Base-by-base conservation (phyloP, 2,329 filamentous ascomycete genomes). In the Diaporthe capsici region DNA sequence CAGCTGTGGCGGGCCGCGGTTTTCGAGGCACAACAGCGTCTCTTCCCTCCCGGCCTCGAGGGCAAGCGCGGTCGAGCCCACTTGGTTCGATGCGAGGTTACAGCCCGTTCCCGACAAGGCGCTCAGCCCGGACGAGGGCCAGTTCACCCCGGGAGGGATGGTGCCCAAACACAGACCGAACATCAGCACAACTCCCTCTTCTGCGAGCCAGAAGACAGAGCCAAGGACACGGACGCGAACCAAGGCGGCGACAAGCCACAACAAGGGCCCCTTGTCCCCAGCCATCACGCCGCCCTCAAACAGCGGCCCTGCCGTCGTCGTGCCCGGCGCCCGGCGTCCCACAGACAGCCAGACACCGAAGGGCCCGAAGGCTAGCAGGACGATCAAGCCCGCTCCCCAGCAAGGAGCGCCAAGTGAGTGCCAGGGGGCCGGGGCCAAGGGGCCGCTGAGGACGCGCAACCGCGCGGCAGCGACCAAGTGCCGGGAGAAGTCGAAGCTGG, bases 401-500 rank as follows among this genome's bases (percentile, higher is more conserved):
- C 37, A 12, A 12, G 37, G 0, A 12, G 37, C 10, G 37, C 10
- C 37, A 39, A 1, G 37, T 3, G 37, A 12, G 1, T 22, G 15
- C 25, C 34, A 12, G 4, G 31, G 57, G 1, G 2, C 25, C 13
- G n/a, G n/a, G 25, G 25, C 3, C 13, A 5, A 31, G 4, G 2
- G 4, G 53, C 12, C 71, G 9, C 79, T 77, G 65, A 78, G 77
- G 15, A 76, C 76, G 44, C 78, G 80, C 34, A 83, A 82, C 77
- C 81, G 82, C 5, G 73, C 76, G 2, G 82, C 82, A 0, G 82
- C 82, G 0, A 81, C 77, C 39, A 81, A 80, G 58, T 83, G 81
- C 78, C 80, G 82, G 12, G 80, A 79, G 34, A 83, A 83, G 73
- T 80, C 80, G 15, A 81, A 81, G 60, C 78, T 79, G 1, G 80